Percentiles rank a stretch among this genome's conserved stretches.
phyloP scores from a whole-genome alignment of 1,284 basidiomycete species.

The Kwoniella shivajii region DNA sequence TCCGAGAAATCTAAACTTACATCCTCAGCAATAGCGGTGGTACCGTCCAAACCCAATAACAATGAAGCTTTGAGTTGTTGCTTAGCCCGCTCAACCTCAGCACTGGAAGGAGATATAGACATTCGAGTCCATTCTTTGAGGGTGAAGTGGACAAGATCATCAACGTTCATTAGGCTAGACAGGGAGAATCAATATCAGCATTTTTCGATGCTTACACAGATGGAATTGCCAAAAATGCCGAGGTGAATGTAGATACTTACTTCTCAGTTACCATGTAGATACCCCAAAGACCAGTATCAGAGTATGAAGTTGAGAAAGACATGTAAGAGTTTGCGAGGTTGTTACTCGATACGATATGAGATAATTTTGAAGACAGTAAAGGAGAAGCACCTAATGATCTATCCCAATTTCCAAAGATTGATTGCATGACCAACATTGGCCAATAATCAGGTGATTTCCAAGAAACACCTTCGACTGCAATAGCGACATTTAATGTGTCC shows the following conservation, averaged over 20 bases:
- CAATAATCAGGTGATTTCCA: conserved; percentile 99
- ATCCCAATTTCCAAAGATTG: conserved; percentile 99
- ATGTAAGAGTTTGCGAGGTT: conserved; percentile 99
- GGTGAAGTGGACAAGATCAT: conserved; percentile 93
- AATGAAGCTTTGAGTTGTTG: conserved; percentile 95
- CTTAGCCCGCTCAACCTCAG: conserved; percentile 95
- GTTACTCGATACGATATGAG: conserved; percentile 87
- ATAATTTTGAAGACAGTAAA: conserved; percentile 86
- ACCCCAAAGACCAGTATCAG: conserved; percentile 98
- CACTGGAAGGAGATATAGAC: conserved; percentile 79
- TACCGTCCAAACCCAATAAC: conserved; percentile 87
- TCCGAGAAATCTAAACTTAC: conserved; percentile 30
- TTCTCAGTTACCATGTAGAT: conserved; percentile 97
- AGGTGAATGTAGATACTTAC: conserved; percentile 32
- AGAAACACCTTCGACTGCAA: conserved; percentile 96
- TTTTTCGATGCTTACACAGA: not conserved
- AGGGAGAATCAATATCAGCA: not conserved
- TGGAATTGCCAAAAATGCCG: not conserved
- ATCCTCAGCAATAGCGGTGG: conserved; percentile 96
- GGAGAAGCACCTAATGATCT: conserved; percentile 89
- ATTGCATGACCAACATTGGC: conserved; percentile 98
- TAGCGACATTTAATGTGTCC: conserved; percentile 87
- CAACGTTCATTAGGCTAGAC: conserved; percentile 70
- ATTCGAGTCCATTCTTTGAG: conserved; percentile 96
- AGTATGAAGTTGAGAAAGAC: conserved; percentile 99